Evolutionary conservation across 345 rosid genomes (phyloP), one percentile per base, ranked within the genome.

Genomic region (Populus pruinosa): DNA sequence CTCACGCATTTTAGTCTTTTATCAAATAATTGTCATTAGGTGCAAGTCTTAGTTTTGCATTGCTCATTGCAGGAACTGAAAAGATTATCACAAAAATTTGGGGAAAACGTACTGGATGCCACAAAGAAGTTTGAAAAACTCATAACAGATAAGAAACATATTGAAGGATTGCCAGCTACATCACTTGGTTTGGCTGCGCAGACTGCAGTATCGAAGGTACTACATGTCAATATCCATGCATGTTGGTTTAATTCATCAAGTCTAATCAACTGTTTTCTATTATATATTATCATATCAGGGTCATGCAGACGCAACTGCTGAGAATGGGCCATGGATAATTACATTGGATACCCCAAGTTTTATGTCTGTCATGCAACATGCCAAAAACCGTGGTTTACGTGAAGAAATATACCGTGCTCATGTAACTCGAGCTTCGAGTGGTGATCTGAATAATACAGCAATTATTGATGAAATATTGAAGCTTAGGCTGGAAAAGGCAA

Each of bases 131-230:
- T 89, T 89, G 97, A 93, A 86, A 95, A 91, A 81, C 77, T 91
- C 71, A 87, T 95, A 63, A 90, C 89, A 4, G 92, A 91, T 84
- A 90, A 93, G 85, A 91, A 86, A 74, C 97, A 90, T 74, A 86
- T 95, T n/a, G 94, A 93, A 35, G 99, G 99, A 65, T 81, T 95
- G 89, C 96, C 98, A 17, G 89, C 97, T 69, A 90, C 97, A 75
- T 89, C 97, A 80, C 92, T 95, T 83, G 97, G 91, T 27, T 78
- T 95, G 81, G 95, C 95, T 43, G 97, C 99, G 29, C 97, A 95
- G 85, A 88, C 91, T 64, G 99, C 97, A 47, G 92, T 86, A 27
- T 89, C 98, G 72, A 93, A 91, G 96, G 98, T 95, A 83, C 71
- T 47, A 27, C 36, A 75, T 73, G 49, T 71, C 72, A 49, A 14